Conservation (phyloP, 139 green algal species). For the Micromonas commoda region DNA sequence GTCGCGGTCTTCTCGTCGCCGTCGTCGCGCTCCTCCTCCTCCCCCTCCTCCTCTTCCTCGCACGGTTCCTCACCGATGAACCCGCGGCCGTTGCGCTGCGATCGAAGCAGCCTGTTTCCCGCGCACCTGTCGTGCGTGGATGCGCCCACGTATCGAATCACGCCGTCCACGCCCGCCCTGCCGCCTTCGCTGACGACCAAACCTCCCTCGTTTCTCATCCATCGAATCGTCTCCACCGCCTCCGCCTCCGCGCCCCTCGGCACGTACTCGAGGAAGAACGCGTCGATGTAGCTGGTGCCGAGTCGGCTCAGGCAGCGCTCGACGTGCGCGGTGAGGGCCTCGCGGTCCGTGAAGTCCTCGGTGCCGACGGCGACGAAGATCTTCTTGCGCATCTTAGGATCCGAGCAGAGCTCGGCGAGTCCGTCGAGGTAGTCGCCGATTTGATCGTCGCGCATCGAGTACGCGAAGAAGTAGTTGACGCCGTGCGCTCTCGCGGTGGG, state of each 20-base stretch:
- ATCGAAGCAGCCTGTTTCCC: background rate
- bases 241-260: background rate
- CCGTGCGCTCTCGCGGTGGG: too few species aligned
- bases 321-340: background rate
- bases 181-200: background rate
- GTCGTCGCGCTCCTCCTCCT: too few species aligned
- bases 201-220: background rate
- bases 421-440: too few species aligned
- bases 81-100: background rate
- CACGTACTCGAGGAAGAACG: constrained; percentile 17
- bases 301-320: background rate
- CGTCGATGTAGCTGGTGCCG: constrained; percentile 5
- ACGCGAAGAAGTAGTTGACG: too few species aligned
- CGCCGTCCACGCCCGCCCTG: background rate
- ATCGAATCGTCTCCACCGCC: background rate
- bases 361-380: too few species aligned
- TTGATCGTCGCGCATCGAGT: too few species aligned
- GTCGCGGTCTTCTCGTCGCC: too few species aligned
- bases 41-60: background rate
- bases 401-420: too few species aligned
- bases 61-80: background rate
- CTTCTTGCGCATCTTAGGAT: too few species aligned
- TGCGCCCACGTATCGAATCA: background rate
- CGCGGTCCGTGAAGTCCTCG: too few species aligned
- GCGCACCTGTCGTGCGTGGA: background rate